These are phyloP conservation scores for Cupressus sempervirens DNA, from an alignment of 75 land plant species.

Conservation along the genomic window DNA sequence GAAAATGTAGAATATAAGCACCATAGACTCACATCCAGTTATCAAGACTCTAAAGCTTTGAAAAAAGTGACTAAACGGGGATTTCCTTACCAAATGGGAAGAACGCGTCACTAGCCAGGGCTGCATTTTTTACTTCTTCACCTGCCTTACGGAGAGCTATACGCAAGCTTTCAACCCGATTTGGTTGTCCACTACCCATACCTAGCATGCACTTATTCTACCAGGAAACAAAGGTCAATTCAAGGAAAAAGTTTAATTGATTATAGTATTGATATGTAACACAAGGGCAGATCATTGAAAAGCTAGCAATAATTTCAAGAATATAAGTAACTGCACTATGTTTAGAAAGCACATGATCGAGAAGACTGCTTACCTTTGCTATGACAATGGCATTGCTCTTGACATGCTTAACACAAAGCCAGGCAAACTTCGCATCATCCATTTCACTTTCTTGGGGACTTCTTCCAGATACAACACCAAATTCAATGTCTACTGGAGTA, in stretches of 20 bases:
- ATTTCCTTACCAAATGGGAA: slow-evolving; percentile 81
- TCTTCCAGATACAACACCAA: slow-evolving; percentile 51
- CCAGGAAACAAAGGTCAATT: slow-evolving; percentile 3
- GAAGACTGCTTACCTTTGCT: slow-evolving; percentile 65
- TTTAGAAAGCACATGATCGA: background rate
- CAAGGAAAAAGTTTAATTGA: background rate
- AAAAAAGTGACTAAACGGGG: background rate
- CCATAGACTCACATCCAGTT: background rate
- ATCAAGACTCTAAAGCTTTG: background rate
- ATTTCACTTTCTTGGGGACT: slow-evolving; percentile 56
- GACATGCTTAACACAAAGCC: slow-evolving; percentile 98
- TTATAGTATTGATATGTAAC: background rate
- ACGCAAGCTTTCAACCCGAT: slow-evolving; percentile 83
- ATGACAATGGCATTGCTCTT: slow-evolving; percentile 99
- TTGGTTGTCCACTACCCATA: slow-evolving; percentile 99
- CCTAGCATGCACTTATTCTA: slow-evolving; percentile 96
- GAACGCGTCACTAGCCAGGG: slow-evolving; percentile 99
- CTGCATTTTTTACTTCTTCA: slow-evolving; percentile 83
- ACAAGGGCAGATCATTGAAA: background rate
- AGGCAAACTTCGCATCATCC: slow-evolving; percentile 87
- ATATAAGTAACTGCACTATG: background rate
- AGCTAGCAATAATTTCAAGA: background rate
- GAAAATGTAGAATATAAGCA: slow-evolving; percentile 2
- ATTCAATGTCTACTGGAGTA: slow-evolving; percentile 69
- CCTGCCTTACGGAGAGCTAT: slow-evolving; percentile 95